Conservation (phyloP, 208 protist genomes). For the Trypanosoma rangeli region DNA sequence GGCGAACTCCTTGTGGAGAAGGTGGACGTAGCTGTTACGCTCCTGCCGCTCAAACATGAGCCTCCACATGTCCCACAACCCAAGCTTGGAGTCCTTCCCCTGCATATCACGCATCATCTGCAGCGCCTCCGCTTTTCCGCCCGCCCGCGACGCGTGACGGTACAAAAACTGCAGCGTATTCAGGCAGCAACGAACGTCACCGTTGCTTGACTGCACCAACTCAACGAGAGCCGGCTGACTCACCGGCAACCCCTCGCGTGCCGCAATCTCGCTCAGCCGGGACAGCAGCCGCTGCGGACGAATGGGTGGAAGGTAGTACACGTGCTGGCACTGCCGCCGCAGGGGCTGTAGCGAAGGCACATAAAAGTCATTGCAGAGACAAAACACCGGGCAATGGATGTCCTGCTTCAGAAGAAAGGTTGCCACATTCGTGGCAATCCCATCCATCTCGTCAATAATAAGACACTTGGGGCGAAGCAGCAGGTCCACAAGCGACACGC, state of each 20-base stretch:
- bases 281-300: conserved; percentile 63
- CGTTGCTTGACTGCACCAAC: conserved; percentile 57
- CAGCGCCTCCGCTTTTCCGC: background rate
- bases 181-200: conserved; percentile 85
- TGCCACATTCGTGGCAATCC: conserved; percentile 71
- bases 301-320: conserved; percentile 67
- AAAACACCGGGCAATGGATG: conserved; percentile 82
- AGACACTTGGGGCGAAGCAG: conserved; percentile 78
- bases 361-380: conserved; percentile 87
- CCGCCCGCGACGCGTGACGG: background rate
- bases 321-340: conserved; percentile 49
- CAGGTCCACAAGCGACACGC: conserved; percentile 47
- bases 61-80: conserved; percentile 47
- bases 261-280: conserved; percentile 59
- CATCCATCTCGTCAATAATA: conserved; percentile 91
- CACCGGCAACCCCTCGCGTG: conserved; percentile 33
- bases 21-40: conserved; percentile 54
- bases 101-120: conserved; percentile 61
- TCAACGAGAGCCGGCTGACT: conserved; percentile 53
- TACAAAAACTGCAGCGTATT: conserved; percentile 85
- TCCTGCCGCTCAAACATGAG: conserved; percentile 49
- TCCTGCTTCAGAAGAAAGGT: conserved; percentile 51
- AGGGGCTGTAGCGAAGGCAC: conserved; percentile 67
- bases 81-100: conserved; percentile 53
- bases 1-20: conserved; percentile 60